phyloP scores from a whole-genome alignment of 192 early-diverging fungal genomes.

The Coemansia sp. region DNA sequence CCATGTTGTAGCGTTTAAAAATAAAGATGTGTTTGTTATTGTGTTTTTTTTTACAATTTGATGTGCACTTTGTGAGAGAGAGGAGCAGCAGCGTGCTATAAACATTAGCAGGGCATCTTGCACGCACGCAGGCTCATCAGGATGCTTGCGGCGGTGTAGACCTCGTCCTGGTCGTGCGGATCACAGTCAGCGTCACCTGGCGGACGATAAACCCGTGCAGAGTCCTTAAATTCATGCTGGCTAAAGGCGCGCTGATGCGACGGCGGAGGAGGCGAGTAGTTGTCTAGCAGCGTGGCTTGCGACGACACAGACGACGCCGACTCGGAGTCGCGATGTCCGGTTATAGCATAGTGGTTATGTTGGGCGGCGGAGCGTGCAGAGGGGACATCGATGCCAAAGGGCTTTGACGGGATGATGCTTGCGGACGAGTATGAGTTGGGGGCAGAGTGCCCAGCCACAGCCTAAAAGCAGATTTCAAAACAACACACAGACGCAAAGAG shows the following conservation, averaged over 20 bases:
- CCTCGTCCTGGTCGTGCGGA: slow-evolving; percentile 38
- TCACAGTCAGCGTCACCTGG: neutral
- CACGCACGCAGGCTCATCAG: slow-evolving; percentile 52
- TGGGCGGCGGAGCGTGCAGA: slow-evolving; percentile 1
- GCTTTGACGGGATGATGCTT: slow-evolving; percentile 6
- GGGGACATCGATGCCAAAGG: slow-evolving; percentile 37
- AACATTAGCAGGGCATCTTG: slow-evolving; percentile 44
- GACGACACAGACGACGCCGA: slow-evolving; percentile 49
- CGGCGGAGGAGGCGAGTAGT: slow-evolving; percentile 16
- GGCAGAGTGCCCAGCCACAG: slow-evolving; percentile 13
- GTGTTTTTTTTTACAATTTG: too few relatives aligned
- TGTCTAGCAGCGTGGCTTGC: slow-evolving; percentile 33
- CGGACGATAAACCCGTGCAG: neutral
- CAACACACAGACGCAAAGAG: slow-evolving; percentile 2
- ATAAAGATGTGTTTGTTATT: too few relatives aligned
- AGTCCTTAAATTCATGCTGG: slow-evolving; percentile 9
- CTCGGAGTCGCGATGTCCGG: slow-evolving; percentile 34
- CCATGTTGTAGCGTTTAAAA: slow-evolving; percentile 17
- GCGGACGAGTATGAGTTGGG: neutral
- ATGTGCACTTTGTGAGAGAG: neutral
- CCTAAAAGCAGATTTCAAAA: neutral
- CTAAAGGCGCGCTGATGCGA: slow-evolving; percentile 14
- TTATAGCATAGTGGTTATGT: neutral
- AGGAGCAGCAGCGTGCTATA: neutral
- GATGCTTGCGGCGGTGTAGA: slow-evolving; percentile 49